Conservation (phyloP, 345 rosid genomes). For the Citrus cavaleriei region DNA sequence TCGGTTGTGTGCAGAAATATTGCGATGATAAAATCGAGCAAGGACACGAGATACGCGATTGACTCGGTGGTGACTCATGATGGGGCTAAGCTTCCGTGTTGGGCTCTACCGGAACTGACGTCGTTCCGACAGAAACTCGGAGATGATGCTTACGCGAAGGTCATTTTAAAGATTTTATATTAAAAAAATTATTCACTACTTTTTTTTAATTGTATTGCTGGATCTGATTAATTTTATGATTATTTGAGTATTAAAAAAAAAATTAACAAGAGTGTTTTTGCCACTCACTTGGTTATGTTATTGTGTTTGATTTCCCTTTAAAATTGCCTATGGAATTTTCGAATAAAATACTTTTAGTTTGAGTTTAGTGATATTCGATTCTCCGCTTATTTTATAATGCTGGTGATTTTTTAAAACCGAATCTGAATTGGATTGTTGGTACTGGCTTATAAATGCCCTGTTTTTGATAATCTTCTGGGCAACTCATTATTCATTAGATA, state of each 20-base stretch:
- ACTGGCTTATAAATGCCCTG: no score
- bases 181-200: no score
- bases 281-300: no score
- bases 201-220: neutral
- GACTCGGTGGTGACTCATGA: conserved; percentile 85
- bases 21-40: conserved; percentile 77
- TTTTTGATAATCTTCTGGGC: neutral
- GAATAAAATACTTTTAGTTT: no score
- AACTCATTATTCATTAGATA: neutral
- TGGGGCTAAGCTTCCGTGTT: conserved; percentile 74
- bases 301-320: no score
- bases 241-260: no score
- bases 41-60: conserved; percentile 67
- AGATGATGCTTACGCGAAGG: conserved; percentile 61
- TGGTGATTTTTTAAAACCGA: no score
- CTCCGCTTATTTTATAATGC: no score
- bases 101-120: conserved; percentile 72
- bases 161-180: neutral
- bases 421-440: neutral
- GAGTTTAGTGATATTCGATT: no score
- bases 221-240: no score
- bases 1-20: conserved; percentile 41
- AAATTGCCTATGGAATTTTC: no score
- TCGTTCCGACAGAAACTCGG: conserved; percentile 53
- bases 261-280: no score